These are phyloP conservation scores for Cutaneotrichosporon cutaneum DNA, from an alignment of 1,284 basidiomycete species.

Conservation along the genomic window DNA sequence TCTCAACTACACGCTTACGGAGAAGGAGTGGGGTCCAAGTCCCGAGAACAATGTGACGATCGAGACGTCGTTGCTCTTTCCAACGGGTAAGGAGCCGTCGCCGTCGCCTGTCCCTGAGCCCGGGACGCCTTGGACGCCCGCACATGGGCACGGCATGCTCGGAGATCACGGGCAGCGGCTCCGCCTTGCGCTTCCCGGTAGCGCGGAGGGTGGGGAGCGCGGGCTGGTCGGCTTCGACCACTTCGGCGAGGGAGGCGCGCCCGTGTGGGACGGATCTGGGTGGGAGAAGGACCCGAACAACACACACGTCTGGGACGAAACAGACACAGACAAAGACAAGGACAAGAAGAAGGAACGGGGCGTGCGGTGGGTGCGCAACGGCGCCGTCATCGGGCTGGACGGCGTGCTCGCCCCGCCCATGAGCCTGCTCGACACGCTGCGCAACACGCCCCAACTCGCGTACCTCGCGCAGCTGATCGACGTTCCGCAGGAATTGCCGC, in stretches of 20 bases:
- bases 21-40: conserved; percentile 19
- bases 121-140: conserved; percentile 77
- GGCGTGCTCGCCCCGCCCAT: conserved; percentile 79
- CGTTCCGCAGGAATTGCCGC: conserved; percentile 64
- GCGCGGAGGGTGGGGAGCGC: conserved; percentile 54
- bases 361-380: conserved; percentile 63
- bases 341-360: conserved; percentile 36
- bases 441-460: conserved; percentile 63
- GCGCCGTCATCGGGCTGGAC: conserved; percentile 72
- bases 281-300: conserved; percentile 29
- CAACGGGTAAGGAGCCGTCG: conserved; percentile 59
- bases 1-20: conserved; percentile 74
- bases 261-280: conserved; percentile 46
- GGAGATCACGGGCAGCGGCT: conserved; percentile 80
- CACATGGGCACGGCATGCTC: conserved; percentile 69
- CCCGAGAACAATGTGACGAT: conserved; percentile 38
- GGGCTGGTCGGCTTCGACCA: conserved; percentile 69
- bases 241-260: conserved; percentile 64
- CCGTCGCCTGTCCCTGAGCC: conserved; percentile 63
- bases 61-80: conserved; percentile 68
- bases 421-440: conserved; percentile 59
- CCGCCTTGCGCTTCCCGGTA: conserved; percentile 57
- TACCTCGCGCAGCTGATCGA: conserved; percentile 61
- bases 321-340: conserved; percentile 11
- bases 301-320: background rate